Evolutionary conservation across 1,284 basidiomycete species (phyloP), one percentile per base, ranked within the genome.

Genomic region (Malassezia sympodialis): DNA sequence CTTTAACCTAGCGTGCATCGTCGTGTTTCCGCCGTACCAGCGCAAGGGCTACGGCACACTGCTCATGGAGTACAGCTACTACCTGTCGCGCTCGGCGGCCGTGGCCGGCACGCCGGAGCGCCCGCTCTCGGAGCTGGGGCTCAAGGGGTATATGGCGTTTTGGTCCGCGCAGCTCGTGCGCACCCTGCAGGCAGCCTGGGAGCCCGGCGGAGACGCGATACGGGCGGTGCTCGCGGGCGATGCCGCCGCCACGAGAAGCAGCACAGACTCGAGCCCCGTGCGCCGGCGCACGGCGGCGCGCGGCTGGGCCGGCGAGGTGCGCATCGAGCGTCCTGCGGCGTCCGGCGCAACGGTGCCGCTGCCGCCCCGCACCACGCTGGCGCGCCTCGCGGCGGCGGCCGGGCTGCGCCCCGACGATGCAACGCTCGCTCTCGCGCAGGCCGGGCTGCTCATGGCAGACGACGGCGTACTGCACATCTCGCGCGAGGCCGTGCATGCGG

Each of bases 1-100:
- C 66, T 96, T 91, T 78, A 99, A 98, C 69, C 81, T 99, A 14
- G 93, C 93, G 1, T 94, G 90, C 76, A 99, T 98, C 66, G 84
- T 96, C 60, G 89, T 88, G 2, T 83, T 98, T 51, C 94, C 93
- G 1, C 93, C 90, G 14, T 90, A 85, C 70, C 93, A 96, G 73
- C 82, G 84, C 60, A 82, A 84, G 66, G 87, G 90, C 7, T 96
- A 87, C 68, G 93, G 91, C 3, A 91, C 89, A 79, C 82, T 98
- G 34, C 82, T 98, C 80, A 96, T 98, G 68, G 93, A 99, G 78
- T 96, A 96, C 79, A 96, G 91, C 73, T 96, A 98, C 73, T 88
- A 91, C 68, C 79, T 96, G 6, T 94, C 89, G 4, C 81, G 84
- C 42, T 81, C 82, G 41, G 79, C 80, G n/a, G 82, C 83, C 1